Base-by-base conservation (phyloP, 441 rosid species). In the Gossypium schwendimanii region DNA sequence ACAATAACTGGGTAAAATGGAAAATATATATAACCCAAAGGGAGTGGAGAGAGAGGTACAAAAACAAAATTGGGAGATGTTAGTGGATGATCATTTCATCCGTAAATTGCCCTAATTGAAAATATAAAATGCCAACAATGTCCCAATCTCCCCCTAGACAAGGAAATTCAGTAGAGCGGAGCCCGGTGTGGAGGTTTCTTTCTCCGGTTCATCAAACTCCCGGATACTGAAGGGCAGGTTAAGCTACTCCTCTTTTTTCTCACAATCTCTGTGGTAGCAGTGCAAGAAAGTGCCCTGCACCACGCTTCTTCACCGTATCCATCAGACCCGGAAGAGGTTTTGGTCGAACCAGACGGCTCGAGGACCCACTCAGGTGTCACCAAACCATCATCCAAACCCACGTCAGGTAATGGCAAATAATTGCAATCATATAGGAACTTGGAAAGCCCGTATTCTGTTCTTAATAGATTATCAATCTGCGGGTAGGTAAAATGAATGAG, bases 161-260 rank as follows among this genome's bases (percentile, higher is more conserved):
- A 45, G 0, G 1, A 53, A 4, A 52, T 52, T 86, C 81, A 91
- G 73, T 87, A 85, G 10, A 93, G 89, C n/a, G 98, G 98, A 64
- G 98, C 88, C 69, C 98, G 81, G 39, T 83, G 87, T 24, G 98
- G 98, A 3, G 91, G 83, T 70, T 82, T 90, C 86, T 93, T 91
- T 44, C 98, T 71, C 62, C 98, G 85, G 79, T 82, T 93, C 70
- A 86, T 81, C 72, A 86, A 75, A 64, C 71, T 82, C 7, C 66
- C 85, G 7, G 88, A 69, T 3, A 66, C 76, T 24, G 83, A 74
- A 6, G 86, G 78, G 31, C 79, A 80, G 2, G 80, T 53, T 75
- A 86, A 80, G 79, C 86, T 88, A 49, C 96, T 93, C 81, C 97
- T 81, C 59, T 91, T 93, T 85, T 88, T 93, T 81, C 92, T 72